Evolutionary conservation across 169 alveolate genomes (phyloP), one percentile per base, ranked within the genome.

Genomic region (Eimeria acervulina): DNA sequence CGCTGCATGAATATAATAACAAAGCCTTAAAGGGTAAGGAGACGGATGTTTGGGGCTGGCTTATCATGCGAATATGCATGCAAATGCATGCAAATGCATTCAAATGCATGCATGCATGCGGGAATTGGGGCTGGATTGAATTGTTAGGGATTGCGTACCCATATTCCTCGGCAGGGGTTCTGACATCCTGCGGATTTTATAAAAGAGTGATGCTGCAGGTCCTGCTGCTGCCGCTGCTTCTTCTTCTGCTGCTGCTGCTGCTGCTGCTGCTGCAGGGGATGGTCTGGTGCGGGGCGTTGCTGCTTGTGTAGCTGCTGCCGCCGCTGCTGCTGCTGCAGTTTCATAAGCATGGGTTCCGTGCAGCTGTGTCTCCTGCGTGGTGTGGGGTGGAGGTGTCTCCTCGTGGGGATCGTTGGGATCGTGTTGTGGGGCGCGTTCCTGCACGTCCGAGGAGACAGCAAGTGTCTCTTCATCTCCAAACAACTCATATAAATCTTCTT

Each of bases 401-500:
- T 55, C 66, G 26, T 47, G 19, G 55, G 55, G 55, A 47, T 7
- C 66, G 66, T 17, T 55, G 66, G 66, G 66, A 55, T 55, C 66
- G 66, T 55, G 66, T 55, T 8, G 38, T 12, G 44, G 81, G 38
- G 4, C 38, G 42, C 10, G 81, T 70, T 70, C 38, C 21, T 28
- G 42, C n/a, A 23, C 4, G 81, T 5, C 2, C 15, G 81, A 28
- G 81, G 81, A 70, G 76, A 26, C 76, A 21, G 40, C 38, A 13
- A 70, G 44, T 10, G 81, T 26, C 26, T 76, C 87, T 12, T 76
- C 87, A 12, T 36, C 87, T 15, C 38, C 59, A 40, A 76, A 76
- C n/a, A 76, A 40, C 28, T 76, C 87, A 40, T 33, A 76, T n/a
- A 76, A 23, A 40, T 76, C 87, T 38, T 76, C 87, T 40, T 76